Base-by-base conservation (phyloP, 345 rosid genomes). In the Pistacia integerrima region DNA sequence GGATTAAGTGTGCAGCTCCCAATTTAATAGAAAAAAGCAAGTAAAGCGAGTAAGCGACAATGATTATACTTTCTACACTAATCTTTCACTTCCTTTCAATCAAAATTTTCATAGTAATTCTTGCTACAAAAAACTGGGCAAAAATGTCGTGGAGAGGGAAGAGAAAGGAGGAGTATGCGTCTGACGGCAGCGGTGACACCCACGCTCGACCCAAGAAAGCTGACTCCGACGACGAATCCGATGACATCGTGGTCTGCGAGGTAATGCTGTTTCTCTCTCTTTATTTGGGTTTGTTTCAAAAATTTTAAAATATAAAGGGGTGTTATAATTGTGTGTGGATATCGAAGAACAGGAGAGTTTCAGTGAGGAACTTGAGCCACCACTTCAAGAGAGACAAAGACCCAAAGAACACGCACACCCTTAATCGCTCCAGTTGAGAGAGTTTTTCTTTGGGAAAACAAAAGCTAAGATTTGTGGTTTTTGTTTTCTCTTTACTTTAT, bases 141-240 rank as follows among this genome's bases (percentile, higher is more conserved):
- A 17, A 65, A 81, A 94, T 96, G 98, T 87, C 97, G 51, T 80
- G 74, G n/a, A 93, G 85, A 81, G 92, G 97, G 58, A 93, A 96
- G 91, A 75, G 99, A 44, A 93, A 88, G 85, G 91, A 82, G 35
- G 92, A 78, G 4, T 64, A 75, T 46, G 88, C 74, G 18, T 91
- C 93, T 11, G 94, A 89, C 71, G 97, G 86, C 62, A 88, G 88
- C 61, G 76, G 81, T 61, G 94, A 87, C 12, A 69, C 74, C 56
- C 87, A 79, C 78, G 91, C 87, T 56, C 97, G 93, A 62, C 88
- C 87, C 49, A 89, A 86, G 87, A 93, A 96, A 80, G 72, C 80
- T 64, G 30, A 28, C 30, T 58, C 91, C 30, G 90, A 81, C 87
- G 63, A 74, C 18, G 80, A 80, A 59, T 79, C 93, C 44, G 97